Percentiles rank a stretch among this genome's conserved stretches.
These are phyloP conservation scores for Arthonia radiata DNA, from an alignment of 495 filamentous ascomycete species.

Conservation along the genomic window DNA sequence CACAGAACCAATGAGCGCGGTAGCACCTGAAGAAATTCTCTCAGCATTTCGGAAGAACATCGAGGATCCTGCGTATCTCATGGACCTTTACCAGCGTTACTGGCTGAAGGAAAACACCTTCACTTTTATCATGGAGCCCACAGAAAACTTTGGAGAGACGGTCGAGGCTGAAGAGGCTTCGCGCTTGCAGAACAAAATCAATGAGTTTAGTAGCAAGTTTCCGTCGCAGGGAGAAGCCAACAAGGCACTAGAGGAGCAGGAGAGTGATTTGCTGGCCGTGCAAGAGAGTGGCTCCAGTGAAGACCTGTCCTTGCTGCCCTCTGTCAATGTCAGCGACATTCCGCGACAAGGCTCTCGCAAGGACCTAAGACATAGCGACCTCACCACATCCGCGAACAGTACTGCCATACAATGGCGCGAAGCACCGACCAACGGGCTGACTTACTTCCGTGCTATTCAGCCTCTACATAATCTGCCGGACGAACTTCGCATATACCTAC, in stretches of 20 bases:
- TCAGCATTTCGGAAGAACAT: constrained; percentile 51
- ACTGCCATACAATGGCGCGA: constrained; percentile 71
- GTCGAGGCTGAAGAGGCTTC: constrained; percentile 54
- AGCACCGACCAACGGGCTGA: constrained; percentile 81
- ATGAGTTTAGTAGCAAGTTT: constrained; percentile 36
- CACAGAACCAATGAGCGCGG: constrained; percentile 65
- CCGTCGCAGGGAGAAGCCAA: constrained; percentile 48
- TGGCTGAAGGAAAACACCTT: constrained; percentile 63
- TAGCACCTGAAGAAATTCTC: constrained; percentile 77
- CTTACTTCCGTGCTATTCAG: constrained; percentile 83
- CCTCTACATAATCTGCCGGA: constrained; percentile 55
- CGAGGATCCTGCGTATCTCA: constrained; percentile 51
- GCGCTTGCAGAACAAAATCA: constrained; percentile 44
- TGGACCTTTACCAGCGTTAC: constrained; percentile 70
- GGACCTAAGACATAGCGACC: constrained; percentile 39
- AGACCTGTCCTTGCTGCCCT: constrained; percentile 70
- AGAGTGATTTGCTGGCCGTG: constrained; percentile 55
- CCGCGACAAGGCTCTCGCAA: constrained; percentile 49
- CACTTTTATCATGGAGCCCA: constrained; percentile 87
- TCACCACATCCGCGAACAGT: constrained; percentile 32
- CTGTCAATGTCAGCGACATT: constrained; percentile 69
- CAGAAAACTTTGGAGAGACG: constrained; percentile 40
- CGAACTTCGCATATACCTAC: constrained; percentile 63
- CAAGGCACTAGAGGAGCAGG: constrained; percentile 40
- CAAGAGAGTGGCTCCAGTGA: constrained; percentile 62